phyloP scores from a whole-genome alignment of 805 yeast species.

The Candida koratica region DNA sequence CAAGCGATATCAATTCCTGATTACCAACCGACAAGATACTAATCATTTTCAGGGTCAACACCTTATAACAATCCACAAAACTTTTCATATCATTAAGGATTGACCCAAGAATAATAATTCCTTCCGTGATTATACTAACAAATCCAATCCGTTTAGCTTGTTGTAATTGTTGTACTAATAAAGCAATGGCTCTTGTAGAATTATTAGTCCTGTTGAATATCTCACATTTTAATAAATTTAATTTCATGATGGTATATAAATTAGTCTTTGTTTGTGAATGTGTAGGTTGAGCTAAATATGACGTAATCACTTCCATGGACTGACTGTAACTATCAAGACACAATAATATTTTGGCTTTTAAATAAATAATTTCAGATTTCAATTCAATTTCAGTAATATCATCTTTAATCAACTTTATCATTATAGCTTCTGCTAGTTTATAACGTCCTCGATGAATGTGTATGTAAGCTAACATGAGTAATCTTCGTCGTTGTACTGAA shows the following conservation, averaged over 20 bases:
- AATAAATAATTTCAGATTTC: constrained; percentile 23
- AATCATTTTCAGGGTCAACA: constrained; percentile 45
- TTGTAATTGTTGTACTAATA: constrained; percentile 47
- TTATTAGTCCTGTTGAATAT: constrained; percentile 41
- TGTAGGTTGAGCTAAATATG: constrained; percentile 16
- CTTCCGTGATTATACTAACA: constrained; percentile 42
- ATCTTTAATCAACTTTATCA: constrained; percentile 28
- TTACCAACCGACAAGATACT: constrained; percentile 38
- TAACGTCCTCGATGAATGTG: constrained; percentile 38
- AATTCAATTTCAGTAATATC: constrained; percentile 30
- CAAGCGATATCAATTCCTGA: constrained; percentile 32
- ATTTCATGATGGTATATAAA: constrained; percentile 42
- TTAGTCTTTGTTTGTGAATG: constrained; percentile 23
- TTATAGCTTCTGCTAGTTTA: constrained; percentile 30
- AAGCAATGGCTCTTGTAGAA: constrained; percentile 49
- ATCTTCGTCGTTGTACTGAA: constrained; percentile 37
- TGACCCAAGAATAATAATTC: constrained; percentile 43
- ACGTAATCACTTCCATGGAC: constrained; percentile 24
- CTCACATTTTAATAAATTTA: constrained; percentile 45
- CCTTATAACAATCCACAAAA: constrained; percentile 38
- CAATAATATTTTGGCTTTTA: constrained; percentile 29
- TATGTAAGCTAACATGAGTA: constrained; percentile 35
- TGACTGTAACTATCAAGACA: constrained; percentile 28
- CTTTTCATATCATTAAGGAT: constrained; percentile 41
- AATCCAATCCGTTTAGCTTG: constrained; percentile 46